Percentiles rank a stretch among this genome's conserved stretches.
Evolutionary conservation across 768 basidiomycete genomes (phyloP).

Genomic region (Phaeolepiota aurea): DNA sequence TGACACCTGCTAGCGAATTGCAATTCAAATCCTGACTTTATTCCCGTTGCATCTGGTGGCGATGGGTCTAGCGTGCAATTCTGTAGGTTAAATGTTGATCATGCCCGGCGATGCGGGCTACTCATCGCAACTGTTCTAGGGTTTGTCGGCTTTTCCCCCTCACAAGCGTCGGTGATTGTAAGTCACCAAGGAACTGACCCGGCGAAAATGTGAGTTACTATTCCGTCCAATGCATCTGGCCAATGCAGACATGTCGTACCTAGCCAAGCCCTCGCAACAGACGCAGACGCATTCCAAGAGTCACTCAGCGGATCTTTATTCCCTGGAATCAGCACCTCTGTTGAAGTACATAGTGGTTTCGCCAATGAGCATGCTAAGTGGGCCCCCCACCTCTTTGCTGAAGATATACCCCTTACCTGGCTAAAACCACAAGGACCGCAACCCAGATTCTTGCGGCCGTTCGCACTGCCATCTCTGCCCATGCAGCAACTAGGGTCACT

Average conservation of each 20-base stretch:
- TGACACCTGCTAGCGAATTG: constrained; percentile 27
- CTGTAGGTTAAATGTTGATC: constrained; percentile 26
- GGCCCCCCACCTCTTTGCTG: constrained; percentile 5
- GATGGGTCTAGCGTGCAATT: constrained; percentile 31
- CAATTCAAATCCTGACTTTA: constrained; percentile 35
- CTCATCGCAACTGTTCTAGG: background rate
- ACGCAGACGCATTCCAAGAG: constrained; percentile 22
- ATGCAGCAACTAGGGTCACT: constrained; percentile 24
- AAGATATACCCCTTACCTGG: constrained; percentile 1
- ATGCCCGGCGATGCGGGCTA: background rate
- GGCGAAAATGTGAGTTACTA: constrained; percentile 20
- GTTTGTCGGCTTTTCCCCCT: constrained; percentile 3
- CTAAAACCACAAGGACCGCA: constrained; percentile 25
- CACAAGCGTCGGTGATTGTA: constrained; percentile 6
- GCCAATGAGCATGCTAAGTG: constrained; percentile 31
- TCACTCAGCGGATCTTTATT: constrained; percentile 28
- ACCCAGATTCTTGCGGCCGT: constrained; percentile 29
- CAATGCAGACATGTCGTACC: background rate
- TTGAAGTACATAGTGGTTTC: constrained; percentile 39
- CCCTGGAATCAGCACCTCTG: constrained; percentile 29
- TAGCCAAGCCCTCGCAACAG: constrained; percentile 30
- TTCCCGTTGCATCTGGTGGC: constrained; percentile 41
- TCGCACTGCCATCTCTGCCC: constrained; percentile 21
- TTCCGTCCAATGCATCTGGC: background rate
- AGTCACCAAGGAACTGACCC: constrained; percentile 17